A percentile compares a stretch with the other conserved stretches of the same genome.
Evolutionary conservation across 306 rosid genomes (phyloP).

Genomic region (cucumber (Cucumis sativus)): Cucumber_9930_V3 NC_026659.2:26934001-26934500

Average conservation of each 20-base stretch:
- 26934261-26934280: slow-evolving; percentile 6
- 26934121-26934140: not conserved
- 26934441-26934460: slow-evolving; percentile 17
- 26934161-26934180: not conserved
- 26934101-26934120: not conserved
- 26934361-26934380: slow-evolving; percentile 40
- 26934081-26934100: not conserved
- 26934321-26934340: slow-evolving; percentile 9
- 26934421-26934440: slow-evolving; percentile 13
- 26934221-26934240: slow-evolving; percentile 5
- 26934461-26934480: slow-evolving; percentile 29
- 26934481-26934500: slow-evolving; percentile 32
- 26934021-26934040: not conserved
- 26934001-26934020: not conserved
- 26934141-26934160: not conserved
- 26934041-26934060: not conserved
- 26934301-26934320: slow-evolving; percentile 28
- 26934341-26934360: slow-evolving; percentile 29
- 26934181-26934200: slow-evolving; percentile 4
- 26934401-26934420: slow-evolving; percentile 11
- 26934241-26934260: not conserved
- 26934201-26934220: not conserved
- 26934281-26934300: slow-evolving; percentile 63
- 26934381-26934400: slow-evolving; percentile 21
- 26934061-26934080: not conserved